Evolutionary conservation across 129 eudicot species (phyloP).

Genomic region (carrot (Daucus carota)): DNA sequence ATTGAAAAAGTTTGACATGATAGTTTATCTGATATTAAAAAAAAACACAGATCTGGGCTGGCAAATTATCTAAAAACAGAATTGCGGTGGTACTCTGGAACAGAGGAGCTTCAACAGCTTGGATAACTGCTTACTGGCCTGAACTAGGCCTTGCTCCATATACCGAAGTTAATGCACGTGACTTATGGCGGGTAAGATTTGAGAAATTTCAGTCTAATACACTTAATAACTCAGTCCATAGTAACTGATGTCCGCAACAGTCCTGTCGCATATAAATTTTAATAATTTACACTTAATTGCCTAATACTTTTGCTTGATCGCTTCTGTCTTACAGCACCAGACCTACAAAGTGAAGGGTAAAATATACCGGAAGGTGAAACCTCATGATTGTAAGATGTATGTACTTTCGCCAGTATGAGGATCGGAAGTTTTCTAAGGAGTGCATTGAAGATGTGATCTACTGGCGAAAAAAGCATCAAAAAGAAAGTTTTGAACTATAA

Average conservation of each 20-base stretch:
- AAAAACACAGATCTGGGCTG: slow-evolving; percentile 74
- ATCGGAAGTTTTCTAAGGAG: neutral
- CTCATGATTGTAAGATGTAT: slow-evolving; percentile 65
- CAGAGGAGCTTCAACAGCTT: slow-evolving; percentile 50
- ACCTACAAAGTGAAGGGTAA: slow-evolving; percentile 35
- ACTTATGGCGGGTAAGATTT: slow-evolving; percentile 63
- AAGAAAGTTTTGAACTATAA: neutral
- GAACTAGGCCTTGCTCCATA: slow-evolving; percentile 57
- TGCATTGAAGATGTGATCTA: neutral
- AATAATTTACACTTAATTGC: neutral
- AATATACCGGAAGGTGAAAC: slow-evolving; percentile 30
- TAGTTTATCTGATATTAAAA: neutral
- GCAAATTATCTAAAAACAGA: slow-evolving; percentile 46
- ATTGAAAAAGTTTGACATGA: neutral
- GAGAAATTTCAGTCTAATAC: too few relatives aligned
- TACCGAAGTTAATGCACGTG: slow-evolving; percentile 47
- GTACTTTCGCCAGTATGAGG: slow-evolving; percentile 46
- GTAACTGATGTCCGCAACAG: neutral
- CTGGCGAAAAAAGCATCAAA: neutral
- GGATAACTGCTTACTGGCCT: slow-evolving; percentile 69
- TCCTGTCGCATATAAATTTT: neutral
- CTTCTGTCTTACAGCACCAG: slow-evolving; percentile 30
- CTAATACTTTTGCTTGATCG: neutral
- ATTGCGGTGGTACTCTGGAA: slow-evolving; percentile 70
- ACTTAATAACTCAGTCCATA: neutral